Percentiles rank a stretch among this genome's conserved stretches.
phyloP scores from a whole-genome alignment of 768 basidiomycete genomes.

The Pleurotus djamor region DNA sequence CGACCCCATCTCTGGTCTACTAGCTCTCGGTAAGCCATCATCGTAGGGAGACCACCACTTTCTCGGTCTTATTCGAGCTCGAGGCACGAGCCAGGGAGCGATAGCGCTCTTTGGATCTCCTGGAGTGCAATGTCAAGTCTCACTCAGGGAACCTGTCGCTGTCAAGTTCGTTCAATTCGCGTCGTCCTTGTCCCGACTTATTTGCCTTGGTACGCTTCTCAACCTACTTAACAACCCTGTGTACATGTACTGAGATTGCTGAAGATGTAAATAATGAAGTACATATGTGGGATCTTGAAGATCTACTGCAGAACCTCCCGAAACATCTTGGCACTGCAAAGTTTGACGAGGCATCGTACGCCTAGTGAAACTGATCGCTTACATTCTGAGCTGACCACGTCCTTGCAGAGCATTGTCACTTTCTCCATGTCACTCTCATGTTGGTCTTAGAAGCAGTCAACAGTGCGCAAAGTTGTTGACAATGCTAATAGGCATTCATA shows the following conservation, averaged over 20 bases:
- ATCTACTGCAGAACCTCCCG: constrained; percentile 40
- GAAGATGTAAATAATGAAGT: constrained; percentile 54
- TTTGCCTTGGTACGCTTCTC: constrained; percentile 55
- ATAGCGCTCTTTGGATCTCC: constrained; percentile 69
- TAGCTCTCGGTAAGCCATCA: constrained; percentile 51
- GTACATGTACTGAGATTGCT: constrained; percentile 1
- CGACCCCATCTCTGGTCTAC: constrained; percentile 57
- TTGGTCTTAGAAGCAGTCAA: constrained; percentile 37
- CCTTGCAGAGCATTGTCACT: constrained; percentile 51
- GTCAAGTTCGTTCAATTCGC: constrained; percentile 68
- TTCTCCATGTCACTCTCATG: constrained; percentile 74
- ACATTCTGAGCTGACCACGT: background rate
- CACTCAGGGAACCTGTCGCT: constrained; percentile 38
- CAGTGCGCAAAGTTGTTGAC: background rate
- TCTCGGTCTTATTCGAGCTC: background rate
- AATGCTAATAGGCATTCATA: constrained; percentile 38
- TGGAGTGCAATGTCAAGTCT: constrained; percentile 53
- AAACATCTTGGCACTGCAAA: constrained; percentile 45
- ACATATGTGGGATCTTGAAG: constrained; percentile 59
- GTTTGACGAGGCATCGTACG: constrained; percentile 49
- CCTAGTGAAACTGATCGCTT: background rate
- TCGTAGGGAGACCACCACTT: background rate
- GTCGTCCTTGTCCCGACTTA: constrained; percentile 45
- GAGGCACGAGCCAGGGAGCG: constrained; percentile 63
- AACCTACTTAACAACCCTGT: too few species aligned